Evolutionary conservation across 75 land plant species (phyloP), one percentile per base, ranked within the genome.

Genomic region (Pinus albicaulis): DNA sequence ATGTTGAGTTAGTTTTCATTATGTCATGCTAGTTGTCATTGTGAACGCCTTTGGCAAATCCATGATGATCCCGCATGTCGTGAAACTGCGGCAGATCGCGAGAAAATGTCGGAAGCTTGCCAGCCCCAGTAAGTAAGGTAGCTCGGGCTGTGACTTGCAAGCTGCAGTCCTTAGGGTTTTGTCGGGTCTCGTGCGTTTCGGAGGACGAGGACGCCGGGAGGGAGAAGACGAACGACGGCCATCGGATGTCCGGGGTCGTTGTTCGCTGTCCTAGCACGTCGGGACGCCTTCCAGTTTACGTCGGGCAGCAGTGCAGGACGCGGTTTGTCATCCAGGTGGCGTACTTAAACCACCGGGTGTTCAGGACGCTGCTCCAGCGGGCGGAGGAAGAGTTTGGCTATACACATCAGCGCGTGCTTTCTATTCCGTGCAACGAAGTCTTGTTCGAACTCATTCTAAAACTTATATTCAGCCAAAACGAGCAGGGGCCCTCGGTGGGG

Each of bases 11-110:
- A n/a, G n/a, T n/a, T n/a, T n/a, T n/a, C n/a, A n/a, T n/a, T n/a
- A n/a, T n/a, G n/a, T n/a, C n/a, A n/a, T n/a, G n/a, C n/a, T n/a
- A n/a, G n/a, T n/a, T n/a, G n/a, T n/a, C n/a, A n/a, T n/a, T n/a
- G n/a, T 34, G 36, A 2, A 34, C 36, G 36, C 2, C 2, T 5
- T 31, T 13, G 26, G 70, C 60, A 84, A 76, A 62, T 86, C 86
- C 87, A 79, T 77, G 86, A 90, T 83, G 76, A 86, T 90, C 83
- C 80, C 84, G 19, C 85, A 86, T 82, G 83, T 88, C 60, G 90
- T 90, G 57, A 59, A 82, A 70, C 82, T 90, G 57, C 81, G 86
- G 13, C 90, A 86, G 74, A 72, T 88, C 85, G 82, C 86, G 26
- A 71, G 84, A 52, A 78, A 85, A 72, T 90, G 92, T 90, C 64